phyloP scores from a whole-genome alignment of 106 monocot genomes.

The Posidonia australis region DNA sequence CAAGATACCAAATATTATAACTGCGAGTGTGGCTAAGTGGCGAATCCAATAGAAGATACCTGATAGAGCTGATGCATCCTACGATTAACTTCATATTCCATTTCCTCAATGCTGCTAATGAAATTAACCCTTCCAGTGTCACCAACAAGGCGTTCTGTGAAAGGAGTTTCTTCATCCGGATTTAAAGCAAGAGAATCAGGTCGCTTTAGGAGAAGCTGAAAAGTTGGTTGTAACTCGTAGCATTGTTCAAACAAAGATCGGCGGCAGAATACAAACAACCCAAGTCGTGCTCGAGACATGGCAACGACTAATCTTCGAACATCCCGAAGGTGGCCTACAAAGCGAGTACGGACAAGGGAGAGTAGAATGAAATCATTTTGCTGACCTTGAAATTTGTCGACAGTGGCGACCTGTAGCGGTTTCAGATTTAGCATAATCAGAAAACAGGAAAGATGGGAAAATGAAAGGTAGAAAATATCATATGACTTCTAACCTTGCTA shows the following conservation, averaged over 20 bases:
- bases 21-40: too few relatives aligned
- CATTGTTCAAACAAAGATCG: conserved; percentile 91
- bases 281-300: conserved; percentile 94
- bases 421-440: background rate
- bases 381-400: conserved; percentile 99
- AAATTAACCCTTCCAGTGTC: conserved; percentile 52
- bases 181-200: conserved; percentile 69
- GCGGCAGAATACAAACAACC: conserved; percentile 82
- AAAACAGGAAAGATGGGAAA: background rate
- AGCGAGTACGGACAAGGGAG: conserved; percentile 90
- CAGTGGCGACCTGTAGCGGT: conserved; percentile 61
- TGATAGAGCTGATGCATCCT: conserved; percentile 68
- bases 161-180: conserved; percentile 62
- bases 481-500: conserved; percentile 48
- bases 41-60: conserved; percentile 26
- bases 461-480: background rate
- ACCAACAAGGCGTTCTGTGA: conserved; percentile 60
- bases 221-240: conserved; percentile 91
- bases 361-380: conserved; percentile 95
- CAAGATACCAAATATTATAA: background rate
- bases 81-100: conserved; percentile 55
- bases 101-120: conserved; percentile 58
- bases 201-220: conserved; percentile 75
- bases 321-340: conserved; percentile 96
- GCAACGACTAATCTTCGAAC: conserved; percentile 92